Evolutionary conservation across 768 basidiomycete species (phyloP), one percentile per base, ranked within the genome.

Genomic region (Calocera viscosa): DNA sequence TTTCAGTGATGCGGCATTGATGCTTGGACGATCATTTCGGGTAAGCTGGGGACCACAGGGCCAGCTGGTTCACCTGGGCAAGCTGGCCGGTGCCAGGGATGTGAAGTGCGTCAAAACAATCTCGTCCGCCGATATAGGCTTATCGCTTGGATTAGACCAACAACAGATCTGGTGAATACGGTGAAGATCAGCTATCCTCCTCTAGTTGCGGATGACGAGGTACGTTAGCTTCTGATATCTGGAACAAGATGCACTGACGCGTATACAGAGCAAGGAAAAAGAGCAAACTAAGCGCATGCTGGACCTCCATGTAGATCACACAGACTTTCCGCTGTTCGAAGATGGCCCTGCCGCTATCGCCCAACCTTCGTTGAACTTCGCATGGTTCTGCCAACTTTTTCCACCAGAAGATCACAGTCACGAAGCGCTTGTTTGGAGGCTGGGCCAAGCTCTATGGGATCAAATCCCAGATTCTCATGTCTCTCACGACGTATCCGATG

Each of bases 31-130:
- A 19, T 91, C 90, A 14, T 96, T 93, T 75, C 82, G 93, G 67
- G 91, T 89, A 1, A 86, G 91, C 2, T 98, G 94, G 92, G 91
- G 94, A 22, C 87, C 90, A 0, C 82, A 83, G 39, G 92, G 92
- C 0, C 80, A 79, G 40, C 73, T 97, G 7, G 86, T 86, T 12
- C 88, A 91, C 75, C 75, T 88, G 12, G 94, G 91, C n/a, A 80
- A 80, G 63, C 77, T 95, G 70, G 69, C 0, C 70, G 71, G 28
- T n/a, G 26, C 2, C 40, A 69, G 2, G 35, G 65, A 1, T 67
- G 70, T 72, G 74, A 69, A 87, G 89, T 76, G 77, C 80, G 49
- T 66, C 65, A 22, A 14, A n/a, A 7, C 24, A 3, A 24, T 22
- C 7, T 64, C 76, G 78, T 63, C 70, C 77, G 89, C 89, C 72